These are phyloP conservation scores for Fusarium luffae DNA, from an alignment of 2,329 filamentous ascomycete species.

Conservation along the genomic window DNA sequence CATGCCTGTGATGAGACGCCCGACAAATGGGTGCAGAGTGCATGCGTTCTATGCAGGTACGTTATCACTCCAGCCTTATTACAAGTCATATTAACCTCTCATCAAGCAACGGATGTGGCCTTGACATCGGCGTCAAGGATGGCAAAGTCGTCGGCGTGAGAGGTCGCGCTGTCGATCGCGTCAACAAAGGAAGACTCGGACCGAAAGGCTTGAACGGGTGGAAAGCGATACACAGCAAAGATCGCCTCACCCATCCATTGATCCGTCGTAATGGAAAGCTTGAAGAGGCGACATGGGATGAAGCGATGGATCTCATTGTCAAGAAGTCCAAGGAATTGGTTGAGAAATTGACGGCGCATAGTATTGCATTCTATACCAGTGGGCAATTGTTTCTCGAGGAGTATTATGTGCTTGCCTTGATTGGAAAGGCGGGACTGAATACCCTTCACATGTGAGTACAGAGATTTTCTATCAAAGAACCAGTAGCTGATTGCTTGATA, in stretches of 20 bases:
- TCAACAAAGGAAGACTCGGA: not conserved
- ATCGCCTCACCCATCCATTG: not conserved
- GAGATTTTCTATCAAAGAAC: too few species aligned
- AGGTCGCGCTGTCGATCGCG: not conserved
- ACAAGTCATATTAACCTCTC: too few species aligned
- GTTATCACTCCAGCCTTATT: not conserved
- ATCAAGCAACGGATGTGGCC: not conserved
- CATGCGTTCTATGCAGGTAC: conserved; percentile 1
- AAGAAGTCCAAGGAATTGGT: not conserved
- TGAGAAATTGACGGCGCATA: not conserved
- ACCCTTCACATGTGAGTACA: not conserved
- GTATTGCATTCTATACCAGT: not conserved
- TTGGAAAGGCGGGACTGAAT: not conserved
- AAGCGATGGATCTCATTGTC: not conserved
- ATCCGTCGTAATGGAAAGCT: not conserved
- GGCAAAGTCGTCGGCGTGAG: not conserved
- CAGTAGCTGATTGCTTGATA: not conserved
- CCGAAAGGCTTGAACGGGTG: not conserved
- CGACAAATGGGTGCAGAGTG: not conserved
- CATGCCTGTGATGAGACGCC: not conserved
- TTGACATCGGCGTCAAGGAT: not conserved
- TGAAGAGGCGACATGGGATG: not conserved
- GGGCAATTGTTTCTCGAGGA: not conserved
- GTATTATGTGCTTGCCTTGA: not conserved
- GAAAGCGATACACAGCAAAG: not conserved